Percentiles rank a stretch among this genome's conserved stretches.
phyloP scores from a whole-genome alignment of 1,284 basidiomycete species.

The Earliella scabrosa region DNA sequence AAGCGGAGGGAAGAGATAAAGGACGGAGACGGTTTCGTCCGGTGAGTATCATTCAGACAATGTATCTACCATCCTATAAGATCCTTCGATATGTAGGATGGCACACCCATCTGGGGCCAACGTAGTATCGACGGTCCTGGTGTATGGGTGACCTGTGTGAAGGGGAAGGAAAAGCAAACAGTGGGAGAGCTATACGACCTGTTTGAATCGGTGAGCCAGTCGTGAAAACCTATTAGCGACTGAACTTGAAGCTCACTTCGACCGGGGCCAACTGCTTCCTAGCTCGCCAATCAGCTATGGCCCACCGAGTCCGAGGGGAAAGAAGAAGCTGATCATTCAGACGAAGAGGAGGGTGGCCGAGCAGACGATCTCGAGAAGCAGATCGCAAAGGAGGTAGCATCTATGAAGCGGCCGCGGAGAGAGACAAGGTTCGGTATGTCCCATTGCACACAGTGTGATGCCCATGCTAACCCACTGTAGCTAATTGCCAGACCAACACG shows the following conservation, averaged over 20 bases:
- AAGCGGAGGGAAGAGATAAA: conserved; percentile 29
- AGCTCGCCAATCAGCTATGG: conserved; percentile 78
- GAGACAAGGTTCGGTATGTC: conserved; percentile 68
- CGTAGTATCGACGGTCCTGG: conserved; percentile 75
- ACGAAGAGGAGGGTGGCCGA: conserved; percentile 39
- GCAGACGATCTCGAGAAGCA: conserved; percentile 66
- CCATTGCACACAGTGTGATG: neutral
- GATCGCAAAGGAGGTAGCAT: conserved; percentile 69
- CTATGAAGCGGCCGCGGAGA: conserved; percentile 67
- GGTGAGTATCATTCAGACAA: conserved; percentile 16
- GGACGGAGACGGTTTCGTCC: conserved; percentile 29
- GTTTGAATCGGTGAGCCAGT: conserved; percentile 75
- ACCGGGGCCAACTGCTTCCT: neutral
- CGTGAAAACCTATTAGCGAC: conserved; percentile 15
- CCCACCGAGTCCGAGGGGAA: conserved; percentile 39
- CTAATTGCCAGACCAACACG: conserved; percentile 75
- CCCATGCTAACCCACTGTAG: conserved; percentile 40
- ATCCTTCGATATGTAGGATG: conserved; percentile 50
- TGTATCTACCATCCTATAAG: too few relatives aligned
- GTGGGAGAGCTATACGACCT: conserved; percentile 78
- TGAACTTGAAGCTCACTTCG: neutral
- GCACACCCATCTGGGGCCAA: conserved; percentile 67
- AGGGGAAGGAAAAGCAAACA: conserved; percentile 79
- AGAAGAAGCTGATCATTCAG: conserved; percentile 28
- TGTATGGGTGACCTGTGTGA: conserved; percentile 81